Conservation (phyloP, 352 stramenopile species). For the Pythium grandisporangium region DNA sequence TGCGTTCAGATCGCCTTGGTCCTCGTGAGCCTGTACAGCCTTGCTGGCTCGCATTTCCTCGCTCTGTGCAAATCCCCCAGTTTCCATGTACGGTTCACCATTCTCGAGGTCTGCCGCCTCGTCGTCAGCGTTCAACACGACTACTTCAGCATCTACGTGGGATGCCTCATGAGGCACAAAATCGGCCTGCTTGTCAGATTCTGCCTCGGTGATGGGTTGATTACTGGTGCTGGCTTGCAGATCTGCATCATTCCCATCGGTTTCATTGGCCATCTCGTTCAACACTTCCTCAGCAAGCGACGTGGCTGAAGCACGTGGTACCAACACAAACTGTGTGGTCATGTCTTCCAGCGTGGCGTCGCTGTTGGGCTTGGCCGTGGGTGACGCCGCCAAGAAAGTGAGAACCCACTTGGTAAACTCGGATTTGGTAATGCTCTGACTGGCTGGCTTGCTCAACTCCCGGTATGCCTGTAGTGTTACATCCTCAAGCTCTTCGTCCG, state of each 20-base stretch:
- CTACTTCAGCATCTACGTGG: too few relatives aligned
- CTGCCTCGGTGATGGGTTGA: too few relatives aligned
- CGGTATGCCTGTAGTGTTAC: constrained; percentile 47
- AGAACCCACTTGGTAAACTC: constrained; percentile 56
- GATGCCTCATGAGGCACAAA: too few relatives aligned
- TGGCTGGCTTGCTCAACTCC: constrained; percentile 41
- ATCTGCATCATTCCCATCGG: not conserved
- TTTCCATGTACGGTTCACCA: not conserved
- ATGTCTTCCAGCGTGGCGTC: constrained; percentile 11
- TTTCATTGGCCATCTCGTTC: constrained; percentile 3
- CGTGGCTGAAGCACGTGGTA: not conserved
- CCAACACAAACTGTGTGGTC: constrained; percentile 9
- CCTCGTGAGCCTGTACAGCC: too few relatives aligned
- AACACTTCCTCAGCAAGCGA: constrained; percentile 7
- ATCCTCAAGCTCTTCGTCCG: constrained; percentile 49
- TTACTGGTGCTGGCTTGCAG: too few relatives aligned
- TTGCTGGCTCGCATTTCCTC: too few relatives aligned
- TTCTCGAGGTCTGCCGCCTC: not conserved
- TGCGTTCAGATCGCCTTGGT: too few relatives aligned
- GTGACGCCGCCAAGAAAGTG: constrained; percentile 1
- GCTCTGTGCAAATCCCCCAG: not conserved
- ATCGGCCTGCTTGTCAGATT: too few relatives aligned
- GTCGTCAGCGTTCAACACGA: too few relatives aligned
- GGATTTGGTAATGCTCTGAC: constrained; percentile 44
- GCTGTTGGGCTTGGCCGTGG: not conserved